Evolutionary conservation across 176 grass and related monocot species (phyloP).

Genomic region (Saccharum officinarum): DNA sequence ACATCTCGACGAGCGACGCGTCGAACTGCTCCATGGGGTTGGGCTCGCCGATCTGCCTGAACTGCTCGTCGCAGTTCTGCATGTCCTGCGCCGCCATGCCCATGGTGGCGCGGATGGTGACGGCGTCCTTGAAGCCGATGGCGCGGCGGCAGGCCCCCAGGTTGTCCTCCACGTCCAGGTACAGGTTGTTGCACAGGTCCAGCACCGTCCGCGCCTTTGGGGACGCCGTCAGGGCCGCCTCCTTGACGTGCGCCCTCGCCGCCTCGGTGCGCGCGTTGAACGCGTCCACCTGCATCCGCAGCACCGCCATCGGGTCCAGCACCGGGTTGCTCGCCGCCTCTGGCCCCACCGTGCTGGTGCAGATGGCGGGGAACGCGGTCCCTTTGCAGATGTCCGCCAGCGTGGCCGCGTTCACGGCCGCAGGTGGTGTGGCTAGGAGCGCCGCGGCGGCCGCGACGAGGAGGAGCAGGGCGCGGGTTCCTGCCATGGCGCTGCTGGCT

Average conservation of each 20-base stretch:
- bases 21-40: conserved; percentile 39
- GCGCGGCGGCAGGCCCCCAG: conserved; percentile 33
- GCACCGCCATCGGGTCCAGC: conserved; percentile 27
- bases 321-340: not conserved
- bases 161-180: conserved; percentile 42
- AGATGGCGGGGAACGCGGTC: conserved; percentile 31
- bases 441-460: not conserved
- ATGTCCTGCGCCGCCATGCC: conserved; percentile 50
- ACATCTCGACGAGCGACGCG: conserved; percentile 29
- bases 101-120: conserved; percentile 54
- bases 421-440: not conserved
- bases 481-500: conserved; percentile 27
- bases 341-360: conserved; percentile 19
- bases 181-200: conserved; percentile 11
- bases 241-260: not conserved
- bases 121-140: conserved; percentile 43
- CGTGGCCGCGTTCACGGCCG: not conserved
- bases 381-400: conserved; percentile 31
- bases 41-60: conserved; percentile 21
- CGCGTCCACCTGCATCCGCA: conserved; percentile 45
- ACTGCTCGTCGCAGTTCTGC: conserved; percentile 48
- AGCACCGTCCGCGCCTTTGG: not conserved
- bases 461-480: conserved; percentile 16
- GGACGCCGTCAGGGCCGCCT: not conserved
- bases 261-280: not conserved